Evolutionary conservation across 2,329 filamentous ascomycete species (phyloP).

Genomic region (Trichoderma sp.): DNA sequence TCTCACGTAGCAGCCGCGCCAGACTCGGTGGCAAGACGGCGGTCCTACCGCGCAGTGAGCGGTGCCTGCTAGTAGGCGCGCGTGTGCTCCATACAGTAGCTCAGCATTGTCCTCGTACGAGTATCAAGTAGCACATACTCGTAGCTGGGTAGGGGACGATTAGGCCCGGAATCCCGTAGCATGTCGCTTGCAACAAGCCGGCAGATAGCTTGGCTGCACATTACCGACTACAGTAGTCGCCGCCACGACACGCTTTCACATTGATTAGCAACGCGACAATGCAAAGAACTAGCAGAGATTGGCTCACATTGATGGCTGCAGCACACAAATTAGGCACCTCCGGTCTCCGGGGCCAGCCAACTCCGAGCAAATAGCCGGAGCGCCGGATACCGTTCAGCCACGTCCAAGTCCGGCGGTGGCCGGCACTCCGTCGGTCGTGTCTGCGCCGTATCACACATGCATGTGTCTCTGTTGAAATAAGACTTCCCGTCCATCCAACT

Average conservation of each 20-base stretch:
- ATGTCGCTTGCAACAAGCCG: background rate
- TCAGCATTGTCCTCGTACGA: background rate
- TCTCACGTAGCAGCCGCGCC: background rate
- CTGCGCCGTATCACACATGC: background rate
- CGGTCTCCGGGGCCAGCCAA: constrained; percentile 11
- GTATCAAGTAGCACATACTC: background rate
- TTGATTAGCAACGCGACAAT: background rate
- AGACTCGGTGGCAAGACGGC: background rate
- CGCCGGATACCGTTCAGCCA: constrained; percentile 11
- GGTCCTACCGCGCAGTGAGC: background rate
- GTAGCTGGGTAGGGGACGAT: constrained; percentile 9
- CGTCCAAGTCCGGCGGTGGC: constrained; percentile 9
- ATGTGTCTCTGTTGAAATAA: background rate
- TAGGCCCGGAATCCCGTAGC: background rate
- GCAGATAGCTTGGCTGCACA: background rate
- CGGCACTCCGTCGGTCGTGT: constrained; percentile 6
- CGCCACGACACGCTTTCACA: constrained; percentile 1
- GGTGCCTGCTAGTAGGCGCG: background rate
- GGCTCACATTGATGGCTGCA: background rate
- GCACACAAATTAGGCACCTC: background rate
- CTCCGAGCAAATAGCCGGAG: constrained; percentile 17
- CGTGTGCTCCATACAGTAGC: background rate
- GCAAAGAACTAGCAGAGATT: background rate
- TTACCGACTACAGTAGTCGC: background rate
- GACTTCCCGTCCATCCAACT: background rate